Base-by-base conservation (phyloP, 768 basidiomycete species). In the Hortiboletus campestris region DNA sequence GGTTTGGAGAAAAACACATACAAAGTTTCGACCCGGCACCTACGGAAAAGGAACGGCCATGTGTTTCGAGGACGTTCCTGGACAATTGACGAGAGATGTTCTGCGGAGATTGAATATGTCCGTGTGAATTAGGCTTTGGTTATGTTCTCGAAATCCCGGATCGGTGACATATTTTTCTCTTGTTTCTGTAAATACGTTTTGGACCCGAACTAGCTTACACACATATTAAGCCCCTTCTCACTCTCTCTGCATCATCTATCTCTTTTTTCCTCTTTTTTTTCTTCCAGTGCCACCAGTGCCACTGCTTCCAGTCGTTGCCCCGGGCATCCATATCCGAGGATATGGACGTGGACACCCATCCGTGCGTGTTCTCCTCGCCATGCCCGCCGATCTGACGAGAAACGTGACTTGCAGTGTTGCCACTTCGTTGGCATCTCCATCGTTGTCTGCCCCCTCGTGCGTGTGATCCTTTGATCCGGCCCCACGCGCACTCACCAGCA, bases 81-180 rank as follows among this genome's bases (percentile, higher is more conserved):
- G 67, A 65, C 50, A 63, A 68, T 70, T 58, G 63, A 69, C 62
- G 51, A 46, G 48, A 67, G 60, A 57, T 63, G 61, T 60, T 58
- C 7, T 66, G 64, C 69, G 71, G 70, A 67, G 69, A 64, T 71
- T 67, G 64, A 73, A 72, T 56, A 38, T 59, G 57, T 53, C 54
- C 67, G 69, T 71, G 69, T 54, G 69, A 71, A 71, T 63, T 69
- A 60, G 41, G 59, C 71, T 69, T 69, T 73, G 56, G 69, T 72
- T 71, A 72, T 71, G 71, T 71, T 71, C 69, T 71, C 67, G 69
- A 71, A 72, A 64, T 73, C 68, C 71, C 70, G 64, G 63, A 73
- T 71, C 71, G 71, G 70, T 73, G 70, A 71, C 72, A 71, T 71
- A 71, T 72, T 73, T 70, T 73, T 66, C 67, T 67, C 66, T 72